Conservation (phyloP, 306 rosid species). For the Cicer yamashitae region DNA sequence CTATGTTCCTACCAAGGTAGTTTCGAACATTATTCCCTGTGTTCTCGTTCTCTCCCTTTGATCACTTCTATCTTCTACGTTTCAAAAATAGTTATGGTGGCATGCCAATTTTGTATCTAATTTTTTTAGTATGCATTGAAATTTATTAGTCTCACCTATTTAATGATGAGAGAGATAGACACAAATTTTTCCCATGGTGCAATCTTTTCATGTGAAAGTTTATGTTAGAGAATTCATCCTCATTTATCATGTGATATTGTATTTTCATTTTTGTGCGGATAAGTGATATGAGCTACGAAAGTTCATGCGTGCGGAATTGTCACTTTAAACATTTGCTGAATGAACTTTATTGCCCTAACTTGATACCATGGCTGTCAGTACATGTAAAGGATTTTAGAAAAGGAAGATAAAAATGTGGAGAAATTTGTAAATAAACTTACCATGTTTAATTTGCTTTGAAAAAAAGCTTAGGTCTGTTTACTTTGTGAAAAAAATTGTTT, state of each 20-base stretch:
- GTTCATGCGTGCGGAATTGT: neutral
- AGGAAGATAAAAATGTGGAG: neutral
- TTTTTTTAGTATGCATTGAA: neutral
- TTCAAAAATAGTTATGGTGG: neutral
- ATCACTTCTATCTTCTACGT: neutral
- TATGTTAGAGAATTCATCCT: neutral
- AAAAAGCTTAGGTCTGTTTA: neutral
- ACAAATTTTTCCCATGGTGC: neutral
- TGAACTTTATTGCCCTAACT: neutral
- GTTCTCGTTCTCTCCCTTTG: neutral
- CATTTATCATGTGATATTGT: neutral
- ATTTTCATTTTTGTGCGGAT: slow-evolving; percentile 1
- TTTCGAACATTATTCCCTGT: neutral
- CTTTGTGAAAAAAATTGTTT: no score
- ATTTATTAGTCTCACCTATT: neutral
- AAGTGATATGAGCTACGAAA: neutral
- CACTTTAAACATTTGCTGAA: slow-evolving; percentile 9
- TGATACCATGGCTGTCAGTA: neutral
- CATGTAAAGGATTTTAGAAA: neutral
- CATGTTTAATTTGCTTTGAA: neutral
- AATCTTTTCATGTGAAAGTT: neutral
- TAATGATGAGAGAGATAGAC: neutral
- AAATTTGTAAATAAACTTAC: slow-evolving; percentile 8
- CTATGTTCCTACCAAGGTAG: slow-evolving; percentile 74
- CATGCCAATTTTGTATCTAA: slow-evolving; percentile 3